Evolutionary conservation across 108 stramenopile species (phyloP).

Genomic region (Tribonema minus): DNA sequence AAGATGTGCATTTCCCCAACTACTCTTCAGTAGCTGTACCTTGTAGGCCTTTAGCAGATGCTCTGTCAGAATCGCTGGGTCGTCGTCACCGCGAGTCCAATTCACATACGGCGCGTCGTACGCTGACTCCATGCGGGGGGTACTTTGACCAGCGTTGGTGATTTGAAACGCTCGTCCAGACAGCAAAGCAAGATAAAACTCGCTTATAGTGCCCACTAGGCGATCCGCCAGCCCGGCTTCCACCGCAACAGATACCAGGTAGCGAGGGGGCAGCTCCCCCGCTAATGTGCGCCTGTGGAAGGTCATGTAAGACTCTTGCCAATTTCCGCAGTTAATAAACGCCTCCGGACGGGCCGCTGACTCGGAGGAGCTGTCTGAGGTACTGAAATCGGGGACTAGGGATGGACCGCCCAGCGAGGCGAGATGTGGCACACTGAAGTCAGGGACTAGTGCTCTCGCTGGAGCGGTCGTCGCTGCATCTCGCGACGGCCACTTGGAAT

Average conservation of each 20-base stretch:
- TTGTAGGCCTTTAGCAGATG: background rate
- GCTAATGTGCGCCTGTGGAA: background rate
- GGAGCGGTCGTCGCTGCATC: too few relatives aligned
- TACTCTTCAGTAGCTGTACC: too few relatives aligned
- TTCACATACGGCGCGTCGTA: slow-evolving; percentile 4
- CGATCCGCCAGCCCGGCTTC: slow-evolving; percentile 3
- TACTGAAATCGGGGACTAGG: too few relatives aligned
- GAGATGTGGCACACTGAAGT: too few relatives aligned
- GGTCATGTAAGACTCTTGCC: background rate
- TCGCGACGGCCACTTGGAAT: too few relatives aligned
- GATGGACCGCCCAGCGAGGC: too few relatives aligned
- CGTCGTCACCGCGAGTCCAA: slow-evolving; percentile 3
- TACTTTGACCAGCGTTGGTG: background rate
- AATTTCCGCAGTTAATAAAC: background rate
- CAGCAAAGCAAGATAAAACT: background rate
- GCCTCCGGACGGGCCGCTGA: background rate
- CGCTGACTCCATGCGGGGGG: background rate
- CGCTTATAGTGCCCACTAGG: background rate
- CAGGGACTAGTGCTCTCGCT: too few relatives aligned
- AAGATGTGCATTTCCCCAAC: too few relatives aligned
- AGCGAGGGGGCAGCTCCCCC: slow-evolving; percentile 1
- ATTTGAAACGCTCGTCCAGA: background rate
- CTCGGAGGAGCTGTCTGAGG: too few relatives aligned
- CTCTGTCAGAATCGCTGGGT: slow-evolving; percentile 1
- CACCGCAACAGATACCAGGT: background rate